A percentile compares a stretch with the other conserved stretches of the same genome.
Conservation (phyloP, 2,329 filamentous ascomycete genomes). For the Diaporthe citriasiana region DNA sequence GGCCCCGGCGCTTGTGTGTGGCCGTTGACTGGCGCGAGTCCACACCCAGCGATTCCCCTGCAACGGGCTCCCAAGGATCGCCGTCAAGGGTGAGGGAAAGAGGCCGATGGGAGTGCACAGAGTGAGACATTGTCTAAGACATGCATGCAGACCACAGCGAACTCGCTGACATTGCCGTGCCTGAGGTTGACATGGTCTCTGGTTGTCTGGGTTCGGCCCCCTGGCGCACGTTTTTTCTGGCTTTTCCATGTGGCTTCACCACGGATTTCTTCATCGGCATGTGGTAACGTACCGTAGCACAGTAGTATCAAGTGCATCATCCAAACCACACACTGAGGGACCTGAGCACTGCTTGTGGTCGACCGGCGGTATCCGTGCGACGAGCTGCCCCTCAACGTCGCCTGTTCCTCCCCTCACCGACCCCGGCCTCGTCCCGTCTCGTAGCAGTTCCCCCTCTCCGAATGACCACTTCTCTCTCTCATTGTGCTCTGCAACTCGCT, state of each 20-base stretch:
- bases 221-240: slow-evolving; percentile 32
- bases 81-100: slow-evolving; percentile 34
- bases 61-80: slow-evolving; percentile 7
- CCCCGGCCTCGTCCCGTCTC: slow-evolving; percentile 24
- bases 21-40: slow-evolving; percentile 32
- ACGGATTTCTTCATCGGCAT: slow-evolving; percentile 10
- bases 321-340: not conserved
- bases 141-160: slow-evolving; percentile 47
- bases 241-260: slow-evolving; percentile 14
- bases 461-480: not conserved
- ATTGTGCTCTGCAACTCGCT: too few relatives aligned
- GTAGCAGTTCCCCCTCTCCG: slow-evolving; percentile 21
- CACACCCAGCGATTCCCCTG: slow-evolving; percentile 20
- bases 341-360: slow-evolving; percentile 1
- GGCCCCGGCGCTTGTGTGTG: slow-evolving; percentile 28
- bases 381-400: slow-evolving; percentile 27
- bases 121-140: slow-evolving; percentile 56
- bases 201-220: slow-evolving; percentile 5
- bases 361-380: slow-evolving; percentile 34
- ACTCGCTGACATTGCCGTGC: slow-evolving; percentile 36
- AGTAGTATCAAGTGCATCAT: not conserved
- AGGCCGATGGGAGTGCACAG: slow-evolving; percentile 53
- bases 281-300: not conserved
- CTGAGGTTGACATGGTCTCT: slow-evolving; percentile 1
- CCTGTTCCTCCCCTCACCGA: slow-evolving; percentile 13